A percentile compares a stretch with the other conserved stretches of the same genome.
phyloP scores from a whole-genome alignment of 192 early-diverging fungal species.

The Coemansia sp. region DNA sequence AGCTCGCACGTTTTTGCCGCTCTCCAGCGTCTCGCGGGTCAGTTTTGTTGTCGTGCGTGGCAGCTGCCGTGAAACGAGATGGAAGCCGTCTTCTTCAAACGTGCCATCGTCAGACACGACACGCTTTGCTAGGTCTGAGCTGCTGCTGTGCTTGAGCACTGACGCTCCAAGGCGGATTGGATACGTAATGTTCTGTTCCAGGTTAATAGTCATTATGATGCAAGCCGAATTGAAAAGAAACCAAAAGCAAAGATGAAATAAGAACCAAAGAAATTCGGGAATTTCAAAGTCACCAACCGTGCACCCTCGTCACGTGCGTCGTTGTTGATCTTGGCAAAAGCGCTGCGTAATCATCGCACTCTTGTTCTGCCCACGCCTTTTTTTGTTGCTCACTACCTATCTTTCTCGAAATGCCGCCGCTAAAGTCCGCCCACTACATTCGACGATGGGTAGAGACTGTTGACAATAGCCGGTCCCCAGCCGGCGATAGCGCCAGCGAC shows the following conservation, averaged over 20 bases:
- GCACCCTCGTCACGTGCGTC: not conserved
- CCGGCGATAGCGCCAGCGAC: not conserved
- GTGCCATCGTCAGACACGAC: not conserved
- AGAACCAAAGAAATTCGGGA: no score
- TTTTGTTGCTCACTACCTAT: not conserved
- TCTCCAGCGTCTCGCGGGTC: constrained; percentile 42
- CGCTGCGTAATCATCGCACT: not conserved
- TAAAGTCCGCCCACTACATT: constrained; percentile 32
- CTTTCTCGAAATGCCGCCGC: constrained; percentile 23
- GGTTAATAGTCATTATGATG: constrained; percentile 42
- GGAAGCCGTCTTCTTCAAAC: constrained; percentile 22
- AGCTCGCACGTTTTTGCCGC: constrained; percentile 18
- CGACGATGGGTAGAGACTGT: not conserved
- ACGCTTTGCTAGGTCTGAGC: not conserved
- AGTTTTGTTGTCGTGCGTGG: constrained; percentile 43
- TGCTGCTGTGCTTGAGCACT: constrained; percentile 1
- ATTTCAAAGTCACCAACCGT: no score
- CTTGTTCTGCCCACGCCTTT: not conserved
- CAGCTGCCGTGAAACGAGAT: constrained; percentile 37
- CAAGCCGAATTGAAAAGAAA: not conserved
- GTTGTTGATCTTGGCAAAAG: not conserved
- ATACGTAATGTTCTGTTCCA: constrained; percentile 42
- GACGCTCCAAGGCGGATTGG: constrained; percentile 20
- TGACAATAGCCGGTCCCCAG: not conserved
- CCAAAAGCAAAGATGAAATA: not conserved